Evolutionary conservation across 2,329 filamentous ascomycete species (phyloP).

Genomic region (Pseudogymnoascus sp.): DNA sequence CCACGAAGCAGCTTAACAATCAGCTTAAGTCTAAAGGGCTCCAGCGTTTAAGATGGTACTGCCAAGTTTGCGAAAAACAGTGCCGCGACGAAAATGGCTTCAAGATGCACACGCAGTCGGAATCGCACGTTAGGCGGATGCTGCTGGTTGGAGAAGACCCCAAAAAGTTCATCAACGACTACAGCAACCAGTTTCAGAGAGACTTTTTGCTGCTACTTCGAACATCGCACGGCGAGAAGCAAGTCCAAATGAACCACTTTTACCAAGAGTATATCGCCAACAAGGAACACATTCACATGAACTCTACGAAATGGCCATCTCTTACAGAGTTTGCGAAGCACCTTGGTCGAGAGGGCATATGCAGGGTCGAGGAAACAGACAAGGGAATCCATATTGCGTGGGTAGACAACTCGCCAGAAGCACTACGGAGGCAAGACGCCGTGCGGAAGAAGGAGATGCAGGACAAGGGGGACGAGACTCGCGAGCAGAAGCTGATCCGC

Average conservation of each 20-base stretch:
- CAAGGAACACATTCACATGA: conserved; percentile 88
- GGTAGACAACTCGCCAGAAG: conserved; percentile 87
- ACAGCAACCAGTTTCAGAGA: conserved; percentile 68
- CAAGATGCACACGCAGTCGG: conserved; percentile 78
- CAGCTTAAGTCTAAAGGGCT: conserved; percentile 76
- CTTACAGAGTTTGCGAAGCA: conserved; percentile 86
- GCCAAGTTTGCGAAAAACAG: conserved; percentile 70
- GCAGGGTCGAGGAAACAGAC: conserved; percentile 79
- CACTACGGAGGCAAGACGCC: conserved; percentile 70
- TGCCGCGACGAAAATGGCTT: conserved; percentile 84
- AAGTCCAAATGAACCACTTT: conserved; percentile 81
- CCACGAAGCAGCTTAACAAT: conserved; percentile 84
- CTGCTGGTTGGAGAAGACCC: conserved; percentile 80
- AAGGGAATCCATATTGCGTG: conserved; percentile 82
- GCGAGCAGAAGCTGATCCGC: conserved; percentile 73
- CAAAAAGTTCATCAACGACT: conserved; percentile 75
- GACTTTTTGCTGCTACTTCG: conserved; percentile 72
- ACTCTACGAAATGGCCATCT: conserved; percentile 79
- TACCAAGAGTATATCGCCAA: conserved; percentile 91
- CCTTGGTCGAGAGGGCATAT: conserved; percentile 78
- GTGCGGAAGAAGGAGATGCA: conserved; percentile 75
- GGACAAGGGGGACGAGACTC: conserved; percentile 84
- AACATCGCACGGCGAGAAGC: conserved; percentile 85
- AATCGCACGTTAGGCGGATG: conserved; percentile 86
- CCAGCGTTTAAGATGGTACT: conserved; percentile 86